Conservation (phyloP, 306 rosid genomes). For the Quercus gilva region DNA sequence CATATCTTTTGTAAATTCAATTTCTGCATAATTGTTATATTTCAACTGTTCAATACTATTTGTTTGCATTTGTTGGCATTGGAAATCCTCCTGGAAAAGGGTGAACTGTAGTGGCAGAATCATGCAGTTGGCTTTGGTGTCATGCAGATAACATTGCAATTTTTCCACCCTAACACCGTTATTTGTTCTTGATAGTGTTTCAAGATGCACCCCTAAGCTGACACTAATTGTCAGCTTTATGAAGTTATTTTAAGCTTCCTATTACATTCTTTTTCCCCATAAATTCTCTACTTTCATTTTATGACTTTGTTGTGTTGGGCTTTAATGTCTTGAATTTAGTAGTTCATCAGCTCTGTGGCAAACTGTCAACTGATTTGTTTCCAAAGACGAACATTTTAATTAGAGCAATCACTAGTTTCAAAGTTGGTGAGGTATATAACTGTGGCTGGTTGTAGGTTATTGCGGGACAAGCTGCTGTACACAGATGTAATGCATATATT, state of each 20-base stretch:
- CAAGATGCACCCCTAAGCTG: background rate
- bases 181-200: background rate
- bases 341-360: background rate
- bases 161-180: slow-evolving; percentile 1
- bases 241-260: background rate
- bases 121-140: background rate
- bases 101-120: background rate
- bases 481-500: slow-evolving; percentile 51
- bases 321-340: background rate
- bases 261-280: background rate
- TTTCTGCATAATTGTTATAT: background rate
- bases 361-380: background rate
- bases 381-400: background rate
- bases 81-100: background rate
- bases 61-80: background rate
- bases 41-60: background rate
- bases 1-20: background rate
- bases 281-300: background rate
- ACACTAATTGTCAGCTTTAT: background rate
- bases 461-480: slow-evolving; percentile 65
- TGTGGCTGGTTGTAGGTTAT: slow-evolving; percentile 44
- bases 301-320: background rate
- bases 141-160: background rate
- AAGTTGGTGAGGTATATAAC: background rate
- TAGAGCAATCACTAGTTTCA: background rate